Evolutionary conservation across 2,329 filamentous ascomycete genomes (phyloP), one percentile per base, ranked within the genome.

Genomic region (Magnaporthiopsis incrustans): DNA sequence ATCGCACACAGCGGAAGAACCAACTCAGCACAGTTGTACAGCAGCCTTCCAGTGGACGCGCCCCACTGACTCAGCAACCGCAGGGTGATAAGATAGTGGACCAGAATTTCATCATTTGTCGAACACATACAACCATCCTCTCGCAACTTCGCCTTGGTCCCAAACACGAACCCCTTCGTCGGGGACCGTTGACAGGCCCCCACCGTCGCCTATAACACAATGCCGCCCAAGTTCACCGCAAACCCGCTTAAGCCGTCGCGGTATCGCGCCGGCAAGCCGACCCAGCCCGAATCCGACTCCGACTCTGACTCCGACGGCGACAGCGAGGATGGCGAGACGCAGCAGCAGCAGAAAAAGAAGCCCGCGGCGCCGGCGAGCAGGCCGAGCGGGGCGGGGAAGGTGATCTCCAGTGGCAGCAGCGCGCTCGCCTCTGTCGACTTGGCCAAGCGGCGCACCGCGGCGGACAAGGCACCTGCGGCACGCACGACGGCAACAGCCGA

Each of bases 141-240:
- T 35, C 33, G 33, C 33, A 12, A 35, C 5, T 44, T 44, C 44
- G 44, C 44, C 18, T 53, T 11, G 22, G 44, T 53, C 22, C 44
- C 44, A 53, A 53, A 11, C 44, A n/a, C 44, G 2, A 22, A 1
- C 4, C 44, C n/a, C 44, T 58, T 58, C 25, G 57, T 58, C 57
- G 57, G 57, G 25, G 25, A 26, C 10, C 38, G 15, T 11, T 6
- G 10, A 22, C 44, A 10, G 18, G 44, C 44, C 44, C 7, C 4
- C 22, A 10, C 22, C 18, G 22, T 50, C 58, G 15, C 18, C 33
- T 35, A 3, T 15, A n/a, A 22, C 18, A 50, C 30, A 26, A 85
- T 85, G 83, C 88, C 90, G 67, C 86, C 88, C 15, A 92, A 91
- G 75, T 97, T 98, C 91, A 98, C 94, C 67, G 92, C 93, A 67